Evolutionary conservation across 106 monocot species (phyloP).

Genomic region (Phalaenopsis aphrodite): DNA sequence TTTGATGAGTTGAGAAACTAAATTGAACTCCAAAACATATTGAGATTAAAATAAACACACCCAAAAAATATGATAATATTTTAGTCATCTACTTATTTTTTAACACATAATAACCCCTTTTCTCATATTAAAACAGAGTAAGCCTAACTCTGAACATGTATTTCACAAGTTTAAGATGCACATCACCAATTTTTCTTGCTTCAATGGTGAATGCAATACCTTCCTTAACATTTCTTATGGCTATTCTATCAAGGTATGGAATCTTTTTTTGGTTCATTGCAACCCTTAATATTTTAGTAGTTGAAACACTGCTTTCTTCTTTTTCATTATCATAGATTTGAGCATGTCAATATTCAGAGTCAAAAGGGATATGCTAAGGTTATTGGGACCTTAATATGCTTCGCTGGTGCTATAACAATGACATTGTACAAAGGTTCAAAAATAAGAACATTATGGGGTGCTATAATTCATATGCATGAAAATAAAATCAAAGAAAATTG

Average conservation of each 20-base stretch:
- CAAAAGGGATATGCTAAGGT: conserved; percentile 55
- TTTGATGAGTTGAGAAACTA: too few relatives aligned
- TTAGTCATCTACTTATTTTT: too few relatives aligned
- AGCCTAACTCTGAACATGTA: conserved; percentile 87
- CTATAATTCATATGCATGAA: conserved; percentile 47
- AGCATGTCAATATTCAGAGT: conserved; percentile 39
- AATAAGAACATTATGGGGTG: conserved; percentile 32
- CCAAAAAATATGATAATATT: too few relatives aligned
- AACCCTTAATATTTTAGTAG: too few relatives aligned
- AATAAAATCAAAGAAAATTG: conserved; percentile 44
- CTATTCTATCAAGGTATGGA: conserved; percentile 54
- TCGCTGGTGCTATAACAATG: conserved; percentile 69
- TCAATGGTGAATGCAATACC: conserved; percentile 82
- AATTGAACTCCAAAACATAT: too few relatives aligned
- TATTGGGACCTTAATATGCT: conserved; percentile 51
- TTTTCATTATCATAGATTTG: conserved; percentile 32
- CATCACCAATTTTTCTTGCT: conserved; percentile 66
- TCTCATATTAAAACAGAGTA: conserved; percentile 29
- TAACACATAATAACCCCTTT: background rate
- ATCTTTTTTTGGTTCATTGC: too few relatives aligned
- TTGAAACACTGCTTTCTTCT: background rate
- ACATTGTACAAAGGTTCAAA: conserved; percentile 74
- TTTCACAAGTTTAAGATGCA: conserved; percentile 78
- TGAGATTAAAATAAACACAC: too few relatives aligned
- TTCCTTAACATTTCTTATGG: conserved; percentile 76